phyloP scores from a whole-genome alignment of 2,329 filamentous ascomycete genomes.

The Dendrostoma leiphaemia region DNA sequence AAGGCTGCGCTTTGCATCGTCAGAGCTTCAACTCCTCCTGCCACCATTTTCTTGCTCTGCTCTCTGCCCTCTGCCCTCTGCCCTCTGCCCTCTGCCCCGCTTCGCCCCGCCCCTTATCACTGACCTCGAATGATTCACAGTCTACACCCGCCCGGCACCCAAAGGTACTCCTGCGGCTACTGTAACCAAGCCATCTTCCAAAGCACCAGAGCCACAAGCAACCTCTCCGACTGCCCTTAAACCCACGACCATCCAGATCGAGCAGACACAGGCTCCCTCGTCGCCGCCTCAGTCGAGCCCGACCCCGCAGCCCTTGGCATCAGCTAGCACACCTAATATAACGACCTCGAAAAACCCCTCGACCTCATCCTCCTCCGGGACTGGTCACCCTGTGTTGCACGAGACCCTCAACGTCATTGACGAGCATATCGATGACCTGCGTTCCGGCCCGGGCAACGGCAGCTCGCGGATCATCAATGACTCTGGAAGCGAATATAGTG shows the following conservation, averaged over 20 bases:
- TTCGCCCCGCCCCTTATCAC: no score
- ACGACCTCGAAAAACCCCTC: constrained; percentile 26
- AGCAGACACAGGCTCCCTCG: constrained; percentile 20
- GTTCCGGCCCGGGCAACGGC: constrained; percentile 52
- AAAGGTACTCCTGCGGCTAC: constrained; percentile 28
- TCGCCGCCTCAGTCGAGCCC: constrained; percentile 16
- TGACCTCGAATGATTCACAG: constrained; percentile 32
- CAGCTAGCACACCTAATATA: constrained; percentile 28
- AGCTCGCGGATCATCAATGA: constrained; percentile 60
- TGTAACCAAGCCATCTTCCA: constrained; percentile 3
- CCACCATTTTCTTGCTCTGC: not conserved
- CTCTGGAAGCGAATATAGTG: constrained; percentile 89
- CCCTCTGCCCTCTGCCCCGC: no score
- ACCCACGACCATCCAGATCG: constrained; percentile 10
- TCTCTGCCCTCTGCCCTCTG: no score
- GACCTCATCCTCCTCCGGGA: constrained; percentile 16
- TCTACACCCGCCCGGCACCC: constrained; percentile 60
- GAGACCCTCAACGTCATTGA: constrained; percentile 95
- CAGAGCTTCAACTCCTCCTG: not conserved
- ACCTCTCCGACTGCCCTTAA: not conserved
- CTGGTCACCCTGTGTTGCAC: constrained; percentile 77
- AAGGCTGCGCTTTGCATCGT: not conserved
- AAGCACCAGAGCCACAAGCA: not conserved
- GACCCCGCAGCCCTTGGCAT: constrained; percentile 39
- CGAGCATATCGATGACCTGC: constrained; percentile 90